These are phyloP conservation scores for Lathyrus oleraceus DNA, from an alignment of 306 rosid species.

Conservation along the genomic window DNA sequence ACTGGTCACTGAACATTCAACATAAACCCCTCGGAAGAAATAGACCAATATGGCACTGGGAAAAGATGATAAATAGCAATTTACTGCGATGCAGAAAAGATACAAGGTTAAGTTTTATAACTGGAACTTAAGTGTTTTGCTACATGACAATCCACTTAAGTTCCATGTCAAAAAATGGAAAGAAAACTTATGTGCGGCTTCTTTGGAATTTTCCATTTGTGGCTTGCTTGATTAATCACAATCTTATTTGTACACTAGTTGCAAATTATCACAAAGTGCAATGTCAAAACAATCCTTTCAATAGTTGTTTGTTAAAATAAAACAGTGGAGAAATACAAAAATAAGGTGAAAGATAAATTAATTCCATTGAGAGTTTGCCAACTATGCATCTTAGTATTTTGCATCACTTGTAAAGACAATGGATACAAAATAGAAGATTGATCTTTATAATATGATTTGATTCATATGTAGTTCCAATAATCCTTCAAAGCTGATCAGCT, in stretches of 20 bases:
- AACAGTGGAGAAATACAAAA: constrained; percentile 4
- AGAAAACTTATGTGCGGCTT: not conserved
- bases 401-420: constrained; percentile 10
- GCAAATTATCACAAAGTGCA: not conserved
- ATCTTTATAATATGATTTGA: constrained; percentile 7
- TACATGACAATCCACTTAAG: not conserved
- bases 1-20: not conserved
- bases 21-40: not conserved
- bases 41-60: constrained; percentile 15
- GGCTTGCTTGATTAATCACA: not conserved
- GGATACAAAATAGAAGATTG: not conserved
- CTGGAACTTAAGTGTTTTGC: not conserved
- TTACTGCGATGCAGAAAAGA: not conserved
- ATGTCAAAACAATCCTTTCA: not conserved
- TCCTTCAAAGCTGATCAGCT: not conserved
- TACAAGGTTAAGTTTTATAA: not conserved
- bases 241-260: not conserved
- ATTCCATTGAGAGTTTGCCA: not conserved
- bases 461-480: constrained; percentile 13
- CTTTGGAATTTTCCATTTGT: constrained; percentile 4
- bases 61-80: not conserved
- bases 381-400: constrained; percentile 13
- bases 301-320: constrained; percentile 4
- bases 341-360: not conserved
- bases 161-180: not conserved